These are phyloP conservation scores for Megacollybia platyphylla DNA, from an alignment of 1,284 basidiomycete species.

Conservation along the genomic window DNA sequence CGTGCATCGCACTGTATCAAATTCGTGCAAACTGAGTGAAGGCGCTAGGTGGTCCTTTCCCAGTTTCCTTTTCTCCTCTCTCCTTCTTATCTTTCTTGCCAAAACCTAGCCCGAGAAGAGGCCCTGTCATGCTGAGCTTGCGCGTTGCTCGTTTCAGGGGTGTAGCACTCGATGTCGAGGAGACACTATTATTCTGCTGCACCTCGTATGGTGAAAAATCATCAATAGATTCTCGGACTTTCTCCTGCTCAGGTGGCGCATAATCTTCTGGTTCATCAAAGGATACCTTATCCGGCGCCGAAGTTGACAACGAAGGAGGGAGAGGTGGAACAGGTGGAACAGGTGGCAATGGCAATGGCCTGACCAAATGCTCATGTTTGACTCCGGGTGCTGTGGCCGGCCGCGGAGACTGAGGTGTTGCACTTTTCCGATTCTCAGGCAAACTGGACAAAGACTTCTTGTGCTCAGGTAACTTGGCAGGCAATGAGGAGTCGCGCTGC, in stretches of 20 bases:
- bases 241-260: not conserved
- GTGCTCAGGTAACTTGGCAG: constrained; percentile 9
- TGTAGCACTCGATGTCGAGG: constrained; percentile 6
- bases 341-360: constrained; percentile 10
- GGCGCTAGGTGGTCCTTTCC: constrained; percentile 3
- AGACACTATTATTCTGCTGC: constrained; percentile 12
- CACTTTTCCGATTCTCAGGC: not conserved
- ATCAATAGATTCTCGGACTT: constrained; percentile 8
- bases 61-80: constrained; percentile 7
- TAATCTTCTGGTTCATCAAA: not conserved
- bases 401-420: not conserved
- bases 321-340: constrained; percentile 12
- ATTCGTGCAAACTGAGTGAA: constrained; percentile 1
- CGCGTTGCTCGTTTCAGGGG: constrained; percentile 34
- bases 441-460: constrained; percentile 10
- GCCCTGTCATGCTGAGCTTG: constrained; percentile 57
- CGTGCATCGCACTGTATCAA: not conserved
- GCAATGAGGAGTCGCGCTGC: not conserved
- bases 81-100: constrained; percentile 31
- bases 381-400: constrained; percentile 8
- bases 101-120: constrained; percentile 40
- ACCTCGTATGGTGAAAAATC: constrained; percentile 15
- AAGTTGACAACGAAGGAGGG: constrained; percentile 1
- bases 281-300: not conserved
- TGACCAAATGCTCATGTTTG: not conserved